These are phyloP conservation scores for Akebia trifoliata DNA, from an alignment of 164 flowering plant species.

Conservation along the genomic window DNA sequence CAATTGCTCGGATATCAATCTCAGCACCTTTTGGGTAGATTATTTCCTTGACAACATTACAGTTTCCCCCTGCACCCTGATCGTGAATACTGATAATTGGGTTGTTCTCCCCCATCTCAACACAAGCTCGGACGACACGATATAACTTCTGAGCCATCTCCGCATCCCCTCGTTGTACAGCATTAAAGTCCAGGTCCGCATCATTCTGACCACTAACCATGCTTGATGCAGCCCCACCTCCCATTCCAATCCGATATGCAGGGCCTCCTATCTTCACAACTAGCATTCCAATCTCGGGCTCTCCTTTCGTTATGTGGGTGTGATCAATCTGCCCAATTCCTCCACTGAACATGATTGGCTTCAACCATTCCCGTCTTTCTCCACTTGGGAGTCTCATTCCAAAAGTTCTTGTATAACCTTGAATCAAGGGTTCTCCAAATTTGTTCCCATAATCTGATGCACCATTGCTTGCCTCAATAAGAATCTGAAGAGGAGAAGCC, in stretches of 20 bases:
- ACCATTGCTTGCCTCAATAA: slow-evolving; percentile 92
- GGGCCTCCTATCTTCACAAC: slow-evolving; percentile 98
- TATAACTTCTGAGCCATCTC: slow-evolving; percentile 97
- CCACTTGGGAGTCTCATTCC: slow-evolving; percentile 93
- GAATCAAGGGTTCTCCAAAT: slow-evolving; percentile 95
- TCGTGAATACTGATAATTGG: slow-evolving; percentile 96
- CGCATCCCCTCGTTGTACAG: slow-evolving; percentile 96
- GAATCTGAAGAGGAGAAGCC: slow-evolving; percentile 84
- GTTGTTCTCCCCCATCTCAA: slow-evolving; percentile 85
- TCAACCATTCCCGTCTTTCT: slow-evolving; percentile 90
- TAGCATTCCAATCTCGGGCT: slow-evolving; percentile 88
- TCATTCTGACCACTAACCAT: slow-evolving; percentile 98
- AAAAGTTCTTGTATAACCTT: slow-evolving; percentile 86
- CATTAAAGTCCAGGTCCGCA: slow-evolving; percentile 94
- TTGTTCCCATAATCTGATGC: slow-evolving; percentile 97
- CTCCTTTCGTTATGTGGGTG: slow-evolving; percentile 72
- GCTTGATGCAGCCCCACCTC: slow-evolving; percentile 97
- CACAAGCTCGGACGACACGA: slow-evolving; percentile 85
- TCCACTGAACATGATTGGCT: slow-evolving; percentile 95
- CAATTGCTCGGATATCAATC: slow-evolving; percentile 80
- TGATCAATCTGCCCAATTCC: slow-evolving; percentile 97
- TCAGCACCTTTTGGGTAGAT: slow-evolving; percentile 89
- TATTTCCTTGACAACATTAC: slow-evolving; percentile 95
- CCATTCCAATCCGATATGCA: slow-evolving; percentile 98
- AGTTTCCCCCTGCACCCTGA: slow-evolving; percentile 97